phyloP scores from a whole-genome alignment of 495 filamentous ascomycete genomes.

The Sphaerosporella brunnea region DNA sequence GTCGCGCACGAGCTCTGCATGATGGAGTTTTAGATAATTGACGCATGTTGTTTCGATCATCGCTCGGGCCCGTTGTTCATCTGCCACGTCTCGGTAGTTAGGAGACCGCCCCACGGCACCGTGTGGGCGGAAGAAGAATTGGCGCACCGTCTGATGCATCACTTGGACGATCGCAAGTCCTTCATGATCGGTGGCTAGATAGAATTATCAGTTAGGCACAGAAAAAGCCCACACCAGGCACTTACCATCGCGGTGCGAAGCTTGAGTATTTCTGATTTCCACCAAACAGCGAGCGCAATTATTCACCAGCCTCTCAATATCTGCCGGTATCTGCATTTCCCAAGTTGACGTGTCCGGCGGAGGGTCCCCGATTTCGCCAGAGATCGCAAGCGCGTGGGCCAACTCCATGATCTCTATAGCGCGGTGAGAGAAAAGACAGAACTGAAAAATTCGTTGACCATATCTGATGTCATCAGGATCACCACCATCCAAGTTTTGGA shows the following conservation, averaged over 20 bases:
- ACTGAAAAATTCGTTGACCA: slow-evolving; percentile 1
- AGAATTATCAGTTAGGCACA: background rate
- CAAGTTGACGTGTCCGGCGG: background rate
- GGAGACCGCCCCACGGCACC: background rate
- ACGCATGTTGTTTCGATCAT: slow-evolving; percentile 1
- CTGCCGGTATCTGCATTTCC: background rate
- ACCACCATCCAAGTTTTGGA: background rate
- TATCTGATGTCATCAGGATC: background rate
- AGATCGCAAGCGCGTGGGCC: background rate
- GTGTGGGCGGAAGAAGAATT: slow-evolving; percentile 1
- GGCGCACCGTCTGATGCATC: slow-evolving; percentile 4
- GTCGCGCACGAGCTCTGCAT: background rate
- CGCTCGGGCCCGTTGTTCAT: background rate
- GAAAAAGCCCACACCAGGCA: background rate
- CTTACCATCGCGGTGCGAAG: background rate
- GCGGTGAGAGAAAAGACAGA: slow-evolving; percentile 3
- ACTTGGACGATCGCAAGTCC: slow-evolving; percentile 1
- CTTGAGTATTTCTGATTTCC: background rate
- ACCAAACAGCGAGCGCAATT: background rate
- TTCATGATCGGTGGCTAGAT: background rate
- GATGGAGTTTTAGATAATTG: background rate
- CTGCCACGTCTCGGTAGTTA: background rate
- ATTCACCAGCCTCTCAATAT: background rate
- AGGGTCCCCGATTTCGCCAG: background rate
- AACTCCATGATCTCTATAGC: background rate